Conservation (phyloP, 2,329 filamentous ascomycete genomes). For the Paecilomyces sp. region DNA sequence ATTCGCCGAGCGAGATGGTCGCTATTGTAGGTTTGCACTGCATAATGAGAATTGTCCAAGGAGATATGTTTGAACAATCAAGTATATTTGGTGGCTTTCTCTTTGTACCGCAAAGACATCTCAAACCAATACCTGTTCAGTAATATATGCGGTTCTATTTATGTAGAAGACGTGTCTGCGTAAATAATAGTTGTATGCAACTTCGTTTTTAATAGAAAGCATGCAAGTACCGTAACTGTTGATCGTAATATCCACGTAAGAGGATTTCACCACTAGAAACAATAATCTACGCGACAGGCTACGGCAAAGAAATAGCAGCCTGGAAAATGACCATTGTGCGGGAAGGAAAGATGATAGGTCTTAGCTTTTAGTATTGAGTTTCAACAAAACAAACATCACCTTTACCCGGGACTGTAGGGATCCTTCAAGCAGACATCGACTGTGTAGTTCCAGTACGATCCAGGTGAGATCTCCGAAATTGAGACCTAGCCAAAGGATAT, state of each 20-base stretch:
- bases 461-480: neutral
- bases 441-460: neutral
- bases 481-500: neutral
- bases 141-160: neutral
- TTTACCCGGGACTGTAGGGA: neutral
- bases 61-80: neutral
- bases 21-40: constrained; percentile 54
- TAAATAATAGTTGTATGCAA: neutral
- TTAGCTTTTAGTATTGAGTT: neutral
- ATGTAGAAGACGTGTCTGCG: neutral
- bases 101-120: neutral
- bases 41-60: constrained; percentile 9
- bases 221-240: neutral
- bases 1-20: constrained; percentile 69
- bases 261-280: neutral
- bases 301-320: neutral
- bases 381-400: neutral
- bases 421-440: neutral
- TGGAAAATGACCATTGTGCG: neutral
- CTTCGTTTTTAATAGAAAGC: neutral
- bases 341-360: neutral
- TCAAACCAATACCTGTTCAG: neutral
- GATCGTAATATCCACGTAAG: neutral
- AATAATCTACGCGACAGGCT: neutral
- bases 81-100: neutral